Evolutionary conservation across 1,284 basidiomycete species (phyloP), one percentile per base, ranked within the genome.

Genomic region (Leucoagaricus sp.): DNA sequence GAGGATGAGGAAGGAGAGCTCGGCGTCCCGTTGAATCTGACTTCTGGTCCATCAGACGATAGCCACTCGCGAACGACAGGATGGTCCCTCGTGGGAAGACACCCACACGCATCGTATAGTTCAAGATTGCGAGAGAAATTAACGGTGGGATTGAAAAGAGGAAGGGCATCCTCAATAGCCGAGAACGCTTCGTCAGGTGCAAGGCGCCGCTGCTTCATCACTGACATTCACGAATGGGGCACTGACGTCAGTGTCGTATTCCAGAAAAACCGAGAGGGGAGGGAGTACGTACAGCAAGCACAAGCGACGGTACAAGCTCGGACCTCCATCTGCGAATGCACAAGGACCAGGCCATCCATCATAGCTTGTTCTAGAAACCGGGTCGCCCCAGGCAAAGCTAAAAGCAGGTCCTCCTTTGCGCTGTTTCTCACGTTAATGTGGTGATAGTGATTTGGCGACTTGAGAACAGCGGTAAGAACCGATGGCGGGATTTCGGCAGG

Each of bases 261-360:
- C n/a, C 2, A 21, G 51, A 51, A 49, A 41, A 26, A 34, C 6
- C 55, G 21, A 46, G n/a, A n/a, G n/a, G n/a, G n/a, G n/a, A 45
- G 5, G 21, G 38, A 25, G 19, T 21, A 75, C 83, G 69, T 63
- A 86, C 85, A 65, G 67, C 85, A 88, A 23, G 87, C 87, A 57
- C 84, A 84, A 51, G 83, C 84, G 26, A 83, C 79, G 9, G 83
- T 83, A 58, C 80, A 81, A 9, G 81, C 81, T 51, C 76, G 75
- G 13, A 74, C 71, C 60, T 86, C 84, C 13, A 72, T 69, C 8
- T 69, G 67, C 31, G 82, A 90, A 69, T 91, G 83, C n/a, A 93
- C 82, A 38, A 93, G 81, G 38, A 90, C 82, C 34, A 67, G 68
- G 4, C 77, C 78, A 3, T 72, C 64, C 8, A 79, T 61, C 54